Percentiles rank a stretch among this genome's conserved stretches.
phyloP scores from a whole-genome alignment of 2,329 filamentous ascomycete genomes.

The Graphium sp. region DNA sequence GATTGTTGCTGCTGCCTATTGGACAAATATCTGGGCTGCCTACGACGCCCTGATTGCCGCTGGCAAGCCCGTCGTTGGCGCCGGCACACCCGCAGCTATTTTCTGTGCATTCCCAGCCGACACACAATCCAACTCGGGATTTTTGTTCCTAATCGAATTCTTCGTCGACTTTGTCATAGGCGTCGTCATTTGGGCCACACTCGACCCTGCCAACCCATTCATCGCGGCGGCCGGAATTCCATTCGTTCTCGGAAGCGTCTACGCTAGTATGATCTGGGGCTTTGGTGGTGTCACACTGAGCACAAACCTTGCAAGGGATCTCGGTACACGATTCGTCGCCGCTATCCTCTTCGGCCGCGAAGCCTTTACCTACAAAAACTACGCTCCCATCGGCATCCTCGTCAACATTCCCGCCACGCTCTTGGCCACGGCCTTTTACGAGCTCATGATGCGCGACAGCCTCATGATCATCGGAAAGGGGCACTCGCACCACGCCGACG shows the following conservation, averaged over 20 bases:
- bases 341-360: conserved; percentile 28
- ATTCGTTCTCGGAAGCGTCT: conserved; percentile 37
- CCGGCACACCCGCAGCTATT: conserved; percentile 33
- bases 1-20: conserved; percentile 37
- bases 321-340: conserved; percentile 40
- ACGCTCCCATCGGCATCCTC: conserved; percentile 34
- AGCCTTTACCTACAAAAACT: conserved; percentile 14
- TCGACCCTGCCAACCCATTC: conserved; percentile 43
- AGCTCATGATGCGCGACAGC: conserved; percentile 34
- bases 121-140: conserved; percentile 32
- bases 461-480: conserved; percentile 31
- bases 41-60: conserved; percentile 17
- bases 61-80: conserved; percentile 14
- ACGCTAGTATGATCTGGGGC: conserved; percentile 35
- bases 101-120: conserved; percentile 33
- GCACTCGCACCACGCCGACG: conserved; percentile 28
- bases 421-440: conserved; percentile 35
- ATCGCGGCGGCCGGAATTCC: conserved; percentile 26
- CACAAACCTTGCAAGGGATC: conserved; percentile 39
- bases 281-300: conserved; percentile 36
- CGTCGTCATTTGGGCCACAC: conserved; percentile 37
- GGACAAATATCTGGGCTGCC: conserved; percentile 22
- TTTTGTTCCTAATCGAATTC: conserved; percentile 40
- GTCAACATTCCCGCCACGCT: conserved; percentile 40
- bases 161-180: conserved; percentile 40